Conservation (phyloP, 2,329 filamentous ascomycete genomes). For the Beauveria scarabaeidicola region DNA sequence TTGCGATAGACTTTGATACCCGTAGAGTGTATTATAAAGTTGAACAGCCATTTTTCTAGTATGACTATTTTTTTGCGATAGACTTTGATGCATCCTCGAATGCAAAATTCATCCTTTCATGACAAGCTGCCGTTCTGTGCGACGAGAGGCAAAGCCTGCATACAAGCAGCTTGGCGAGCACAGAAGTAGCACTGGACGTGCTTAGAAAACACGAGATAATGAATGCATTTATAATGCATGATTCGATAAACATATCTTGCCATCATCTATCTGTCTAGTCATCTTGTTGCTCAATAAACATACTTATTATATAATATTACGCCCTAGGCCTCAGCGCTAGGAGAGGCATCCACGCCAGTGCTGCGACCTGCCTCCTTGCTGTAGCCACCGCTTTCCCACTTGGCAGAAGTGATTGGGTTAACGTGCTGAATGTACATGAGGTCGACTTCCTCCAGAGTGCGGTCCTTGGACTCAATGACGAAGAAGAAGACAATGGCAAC, state of each 20-base stretch:
- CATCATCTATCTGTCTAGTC: neutral
- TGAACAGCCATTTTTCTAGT: no score
- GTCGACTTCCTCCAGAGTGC: slow-evolving; percentile 67
- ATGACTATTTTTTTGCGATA: neutral
- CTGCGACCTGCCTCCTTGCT: neutral
- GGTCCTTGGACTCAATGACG: slow-evolving; percentile 63
- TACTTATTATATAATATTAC: neutral
- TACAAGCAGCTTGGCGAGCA: neutral
- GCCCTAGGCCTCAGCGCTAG: neutral
- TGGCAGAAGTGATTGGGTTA: slow-evolving; percentile 38
- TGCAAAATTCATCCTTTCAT: no score
- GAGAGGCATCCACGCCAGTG: neutral
- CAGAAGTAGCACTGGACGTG: neutral
- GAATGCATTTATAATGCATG: neutral
- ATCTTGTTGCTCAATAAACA: neutral
- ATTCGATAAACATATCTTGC: neutral
- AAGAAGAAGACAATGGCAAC: slow-evolving; percentile 65
- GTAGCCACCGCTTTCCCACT: slow-evolving; percentile 21
- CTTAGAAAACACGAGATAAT: neutral
- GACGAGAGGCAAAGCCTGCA: no score
- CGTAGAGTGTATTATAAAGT: no score
- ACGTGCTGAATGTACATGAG: slow-evolving; percentile 58
- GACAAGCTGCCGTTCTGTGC: no score
- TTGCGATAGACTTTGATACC: neutral
- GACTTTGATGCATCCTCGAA: neutral